phyloP scores from a whole-genome alignment of 257 asterid species.

The Solanum appendiculatum region DNA sequence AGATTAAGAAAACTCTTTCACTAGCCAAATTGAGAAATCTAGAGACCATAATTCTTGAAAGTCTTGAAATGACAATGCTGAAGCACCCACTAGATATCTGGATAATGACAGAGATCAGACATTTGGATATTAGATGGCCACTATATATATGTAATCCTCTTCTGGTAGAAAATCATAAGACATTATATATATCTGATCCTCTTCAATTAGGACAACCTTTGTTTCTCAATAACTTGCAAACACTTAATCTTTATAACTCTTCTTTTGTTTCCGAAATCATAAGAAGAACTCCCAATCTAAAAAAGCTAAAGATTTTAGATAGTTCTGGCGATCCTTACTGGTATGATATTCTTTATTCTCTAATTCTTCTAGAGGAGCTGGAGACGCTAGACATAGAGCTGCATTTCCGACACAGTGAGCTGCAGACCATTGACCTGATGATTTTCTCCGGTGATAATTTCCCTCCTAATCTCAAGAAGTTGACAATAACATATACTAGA shows the following conservation, averaged over 20 bases:
- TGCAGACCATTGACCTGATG: too few relatives aligned
- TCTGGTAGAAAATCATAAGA: not conserved
- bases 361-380: not conserved
- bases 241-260: not conserved
- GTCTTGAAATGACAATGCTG: fast-evolving
- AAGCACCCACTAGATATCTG: not conserved
- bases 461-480: not conserved
- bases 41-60: not conserved
- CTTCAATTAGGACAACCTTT: not conserved
- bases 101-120: not conserved
- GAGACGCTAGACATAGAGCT: not conserved
- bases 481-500: not conserved
- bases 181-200: not conserved
- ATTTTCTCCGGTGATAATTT: not conserved
- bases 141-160: not conserved
- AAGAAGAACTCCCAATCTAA: not conserved
- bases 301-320: too few relatives aligned
- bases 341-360: not conserved
- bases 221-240: not conserved
- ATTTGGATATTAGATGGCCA: not conserved
- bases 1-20: fast-evolving
- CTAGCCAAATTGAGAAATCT: not conserved
- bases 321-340: fast-evolving
- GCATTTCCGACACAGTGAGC: fast-evolving
- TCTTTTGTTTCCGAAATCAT: not conserved